Evolutionary conservation across 345 rosid species (phyloP), one percentile per base, ranked within the genome.

Genomic region (Lumnitzera racemosa): DNA sequence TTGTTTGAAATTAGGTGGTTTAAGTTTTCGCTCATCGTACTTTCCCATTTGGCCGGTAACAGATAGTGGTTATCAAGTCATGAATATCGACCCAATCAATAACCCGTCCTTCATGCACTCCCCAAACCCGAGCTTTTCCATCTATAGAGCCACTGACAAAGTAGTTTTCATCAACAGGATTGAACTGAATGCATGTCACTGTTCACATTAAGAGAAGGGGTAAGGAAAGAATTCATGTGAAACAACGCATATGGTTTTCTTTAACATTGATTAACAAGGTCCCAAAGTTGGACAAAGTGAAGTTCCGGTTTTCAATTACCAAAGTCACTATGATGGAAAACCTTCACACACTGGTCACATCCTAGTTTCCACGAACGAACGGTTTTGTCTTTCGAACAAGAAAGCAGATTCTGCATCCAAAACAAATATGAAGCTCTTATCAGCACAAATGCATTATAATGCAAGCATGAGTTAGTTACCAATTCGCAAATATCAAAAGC

Each of bases 61-160:
- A 72, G 15, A 92, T 65, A 2, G 97, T 84, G 11, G 96, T 79
- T 81, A 84, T 80, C 29, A 76, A 78, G 66, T 92, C 87, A 50
- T 70, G 78, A 9, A 70, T 77, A n/a, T 89, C 87, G 2, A 74
- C 77, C 98, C 98, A 92, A 70, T 82, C 80, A n/a, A 89, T 79
- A 54, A 92, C 97, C 74, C 85, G 78, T 58, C 74, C 62, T 73
- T 85, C 82, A 10, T 71, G 59, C 5, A 84, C 79, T 15, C 95
- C 89, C 98, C 98, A 92, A 27, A 92, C 77, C 63, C 98, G 82
- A 63, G 82, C 97, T 78, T 87, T 92, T 53, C 98, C 98, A 72
- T 92, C 98, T 14, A 89, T 84, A 2, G 90, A 92, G 61, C 98
- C 97, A 51, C 90, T 89, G 71, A 85, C 59, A 78, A 92, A 92